These are phyloP conservation scores for Ephemerocybe angulata DNA, from an alignment of 768 basidiomycete genomes.

Conservation along the genomic window DNA sequence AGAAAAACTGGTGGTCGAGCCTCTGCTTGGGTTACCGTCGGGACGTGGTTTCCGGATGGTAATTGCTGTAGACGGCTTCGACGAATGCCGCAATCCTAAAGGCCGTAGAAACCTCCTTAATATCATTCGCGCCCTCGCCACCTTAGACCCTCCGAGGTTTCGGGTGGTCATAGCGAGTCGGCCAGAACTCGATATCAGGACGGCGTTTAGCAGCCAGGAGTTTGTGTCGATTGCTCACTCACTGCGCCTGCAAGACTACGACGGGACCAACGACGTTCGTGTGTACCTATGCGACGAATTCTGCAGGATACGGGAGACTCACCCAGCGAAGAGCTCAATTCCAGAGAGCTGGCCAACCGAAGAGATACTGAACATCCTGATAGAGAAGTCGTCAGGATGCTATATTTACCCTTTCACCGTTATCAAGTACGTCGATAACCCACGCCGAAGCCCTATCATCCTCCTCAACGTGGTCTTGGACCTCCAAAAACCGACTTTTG, in stretches of 20 bases:
- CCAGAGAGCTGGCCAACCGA: conserved; percentile 7
- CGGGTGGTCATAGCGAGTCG: conserved; percentile 10
- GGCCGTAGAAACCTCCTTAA: neutral
- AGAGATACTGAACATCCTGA: neutral
- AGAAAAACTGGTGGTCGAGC: neutral
- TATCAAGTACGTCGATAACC: conserved; percentile 7
- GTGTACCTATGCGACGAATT: conserved; percentile 1
- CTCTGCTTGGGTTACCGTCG: neutral
- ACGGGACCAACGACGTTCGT: conserved; percentile 4
- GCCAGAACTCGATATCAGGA: conserved; percentile 5
- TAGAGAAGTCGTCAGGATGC: neutral
- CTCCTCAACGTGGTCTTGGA: neutral
- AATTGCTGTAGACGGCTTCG: conserved; percentile 6
- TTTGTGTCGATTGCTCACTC: neutral
- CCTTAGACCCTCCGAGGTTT: neutral
- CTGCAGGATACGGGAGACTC: neutral
- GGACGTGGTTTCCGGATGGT: too few relatives aligned
- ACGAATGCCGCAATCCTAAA: conserved; percentile 7
- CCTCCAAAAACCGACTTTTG: neutral
- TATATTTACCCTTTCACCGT: conserved; percentile 7
- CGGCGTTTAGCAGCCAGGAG: neutral
- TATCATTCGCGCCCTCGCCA: neutral
- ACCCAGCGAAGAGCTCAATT: neutral
- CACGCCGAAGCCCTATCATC: neutral
- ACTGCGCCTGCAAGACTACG: conserved; percentile 5